Conservation (phyloP, 164 flowering plant species). For the Cinnamomum micranthum region DNA sequence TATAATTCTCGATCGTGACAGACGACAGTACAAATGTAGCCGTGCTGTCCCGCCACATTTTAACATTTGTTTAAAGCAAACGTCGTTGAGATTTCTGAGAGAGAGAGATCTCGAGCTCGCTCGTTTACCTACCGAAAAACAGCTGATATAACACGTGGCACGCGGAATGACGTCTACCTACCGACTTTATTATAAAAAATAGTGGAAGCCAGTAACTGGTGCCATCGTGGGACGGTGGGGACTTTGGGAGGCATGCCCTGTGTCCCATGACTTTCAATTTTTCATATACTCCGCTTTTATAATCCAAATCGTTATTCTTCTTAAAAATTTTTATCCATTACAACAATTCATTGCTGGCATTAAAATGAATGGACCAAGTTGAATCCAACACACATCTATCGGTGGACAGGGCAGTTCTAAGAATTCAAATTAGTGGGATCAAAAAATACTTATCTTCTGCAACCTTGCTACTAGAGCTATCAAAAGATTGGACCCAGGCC, state of each 20-base stretch:
- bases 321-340: too few relatives aligned
- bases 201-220: neutral
- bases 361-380: too few relatives aligned
- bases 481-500: too few relatives aligned
- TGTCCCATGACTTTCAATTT: neutral
- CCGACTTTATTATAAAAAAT: too few relatives aligned
- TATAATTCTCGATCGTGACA: neutral
- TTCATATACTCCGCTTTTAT: fast-evolving
- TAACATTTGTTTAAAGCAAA: neutral
- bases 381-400: too few relatives aligned
- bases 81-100: neutral
- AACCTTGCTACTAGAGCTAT: too few relatives aligned
- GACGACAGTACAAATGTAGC: neutral
- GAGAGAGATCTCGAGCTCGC: neutral
- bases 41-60: too few relatives aligned
- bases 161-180: neutral
- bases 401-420: too few relatives aligned
- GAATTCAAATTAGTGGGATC: too few relatives aligned
- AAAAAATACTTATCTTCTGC: too few relatives aligned
- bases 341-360: too few relatives aligned
- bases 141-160: conserved; percentile 1
- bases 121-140: neutral
- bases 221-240: neutral
- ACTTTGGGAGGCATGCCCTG: too few relatives aligned
- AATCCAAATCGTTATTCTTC: neutral